Percentiles rank a stretch among this genome's conserved stretches.
Evolutionary conservation across 1,284 basidiomycete species (phyloP).

Genomic region (Sparassis latifolia): DNA sequence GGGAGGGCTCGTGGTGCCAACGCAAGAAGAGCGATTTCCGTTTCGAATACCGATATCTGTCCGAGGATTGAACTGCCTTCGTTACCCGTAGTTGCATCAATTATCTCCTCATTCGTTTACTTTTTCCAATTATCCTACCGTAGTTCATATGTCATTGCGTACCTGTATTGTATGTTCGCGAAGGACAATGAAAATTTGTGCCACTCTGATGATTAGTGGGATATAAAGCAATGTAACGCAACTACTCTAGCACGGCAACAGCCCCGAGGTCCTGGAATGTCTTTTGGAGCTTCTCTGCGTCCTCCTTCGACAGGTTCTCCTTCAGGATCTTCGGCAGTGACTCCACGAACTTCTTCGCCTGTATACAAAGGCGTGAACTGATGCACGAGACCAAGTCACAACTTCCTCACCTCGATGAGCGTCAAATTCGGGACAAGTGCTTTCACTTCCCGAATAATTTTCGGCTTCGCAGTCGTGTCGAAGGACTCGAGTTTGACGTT

Average conservation of each 20-base stretch:
- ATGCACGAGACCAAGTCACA: constrained; percentile 5
- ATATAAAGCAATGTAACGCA: constrained; percentile 12
- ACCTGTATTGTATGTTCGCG: constrained; percentile 6
- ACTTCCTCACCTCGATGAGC: constrained; percentile 80
- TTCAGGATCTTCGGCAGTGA: constrained; percentile 91
- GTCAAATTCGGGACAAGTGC: constrained; percentile 91
- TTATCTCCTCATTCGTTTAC: not conserved
- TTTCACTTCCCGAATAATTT: constrained; percentile 98
- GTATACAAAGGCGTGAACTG: constrained; percentile 1
- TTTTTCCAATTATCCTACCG: constrained; percentile 1
- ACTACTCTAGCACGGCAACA: constrained; percentile 77
- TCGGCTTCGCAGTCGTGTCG: constrained; percentile 87
- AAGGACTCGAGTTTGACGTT: constrained; percentile 93
- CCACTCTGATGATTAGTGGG: constrained; percentile 8
- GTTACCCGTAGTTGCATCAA: constrained; percentile 1
- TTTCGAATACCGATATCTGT: constrained; percentile 90
- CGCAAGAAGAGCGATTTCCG: constrained; percentile 97
- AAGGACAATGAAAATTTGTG: constrained; percentile 10
- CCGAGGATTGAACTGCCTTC: constrained; percentile 58
- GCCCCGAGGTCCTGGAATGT: constrained; percentile 88
- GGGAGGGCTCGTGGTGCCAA: constrained; percentile 98
- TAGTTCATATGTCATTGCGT: constrained; percentile 10
- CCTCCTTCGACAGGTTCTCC: constrained; percentile 95
- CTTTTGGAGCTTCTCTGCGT: constrained; percentile 94
- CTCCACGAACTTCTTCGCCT: constrained; percentile 99